A percentile compares a stretch with the other conserved stretches of the same genome.
These are phyloP conservation scores for Gossypium sturtianum DNA, from an alignment of 345 rosid species.

Conservation along the genomic window DNA sequence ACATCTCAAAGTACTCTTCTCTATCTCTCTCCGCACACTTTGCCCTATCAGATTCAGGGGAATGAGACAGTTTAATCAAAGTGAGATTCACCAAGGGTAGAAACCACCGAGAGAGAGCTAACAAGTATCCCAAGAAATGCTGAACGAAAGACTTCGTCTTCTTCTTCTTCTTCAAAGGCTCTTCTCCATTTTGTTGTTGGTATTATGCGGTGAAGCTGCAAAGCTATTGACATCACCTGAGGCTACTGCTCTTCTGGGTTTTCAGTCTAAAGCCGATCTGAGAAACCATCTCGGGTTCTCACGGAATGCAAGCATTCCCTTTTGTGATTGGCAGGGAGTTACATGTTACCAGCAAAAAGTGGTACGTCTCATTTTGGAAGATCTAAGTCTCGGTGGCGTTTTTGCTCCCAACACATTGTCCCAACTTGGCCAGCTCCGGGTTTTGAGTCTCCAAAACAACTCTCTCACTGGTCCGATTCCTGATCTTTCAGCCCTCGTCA, in stretches of 20 bases:
- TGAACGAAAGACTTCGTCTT: slow-evolving; percentile 16
- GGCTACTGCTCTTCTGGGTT: slow-evolving; percentile 56
- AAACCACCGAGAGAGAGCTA: neutral
- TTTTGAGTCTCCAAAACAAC: slow-evolving; percentile 74
- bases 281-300: slow-evolving; percentile 34
- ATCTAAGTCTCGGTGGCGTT: slow-evolving; percentile 53
- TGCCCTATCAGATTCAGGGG: neutral
- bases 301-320: slow-evolving; percentile 24
- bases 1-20: neutral
- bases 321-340: slow-evolving; percentile 77
- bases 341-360: slow-evolving; percentile 45
- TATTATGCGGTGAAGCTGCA: slow-evolving; percentile 14
- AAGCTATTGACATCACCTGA: slow-evolving; percentile 30
- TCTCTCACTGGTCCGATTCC: slow-evolving; percentile 78
- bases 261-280: slow-evolving; percentile 68
- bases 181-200: slow-evolving; percentile 16
- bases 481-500: slow-evolving; percentile 57
- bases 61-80: slow-evolving; percentile 6
- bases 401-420: slow-evolving; percentile 49
- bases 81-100: neutral
- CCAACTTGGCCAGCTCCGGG: slow-evolving; percentile 79
- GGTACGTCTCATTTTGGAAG: slow-evolving; percentile 55
- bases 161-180: slow-evolving; percentile 10
- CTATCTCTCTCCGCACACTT: neutral
- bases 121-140: slow-evolving; percentile 21